Percentiles rank a stretch among this genome's conserved stretches.
These are phyloP conservation scores for Dianthus caryophyllus DNA, from an alignment of 148 eudicot genomes.

Conservation along the genomic window DNA sequence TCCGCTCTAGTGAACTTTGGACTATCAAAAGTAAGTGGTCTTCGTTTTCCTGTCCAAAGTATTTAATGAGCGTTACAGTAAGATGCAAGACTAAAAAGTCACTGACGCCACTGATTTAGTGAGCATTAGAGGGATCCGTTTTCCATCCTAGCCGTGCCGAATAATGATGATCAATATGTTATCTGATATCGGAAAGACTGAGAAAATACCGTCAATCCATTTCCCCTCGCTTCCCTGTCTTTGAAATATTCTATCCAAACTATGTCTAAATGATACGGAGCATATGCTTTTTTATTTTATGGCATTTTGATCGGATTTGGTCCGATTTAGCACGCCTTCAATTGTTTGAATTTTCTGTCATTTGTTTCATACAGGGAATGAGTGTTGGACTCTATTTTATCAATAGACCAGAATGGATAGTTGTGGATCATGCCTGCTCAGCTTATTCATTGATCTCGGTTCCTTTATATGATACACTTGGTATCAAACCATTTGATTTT, in stretches of 20 bases:
- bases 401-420: slow-evolving; percentile 90
- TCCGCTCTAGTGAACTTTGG: slow-evolving; percentile 76
- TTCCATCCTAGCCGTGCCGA: neutral
- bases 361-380: slow-evolving; percentile 57
- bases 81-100: too few relatives aligned
- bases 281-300: neutral
- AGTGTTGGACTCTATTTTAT: slow-evolving; percentile 83
- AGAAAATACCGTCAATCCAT: too few relatives aligned
- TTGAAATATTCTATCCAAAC: neutral
- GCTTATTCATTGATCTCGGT: slow-evolving; percentile 86
- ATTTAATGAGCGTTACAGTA: too few relatives aligned
- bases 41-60: neutral
- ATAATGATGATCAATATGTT: too few relatives aligned
- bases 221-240: neutral
- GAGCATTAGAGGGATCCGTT: neutral
- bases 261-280: too few relatives aligned
- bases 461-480: slow-evolving; percentile 91
- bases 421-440: slow-evolving; percentile 95
- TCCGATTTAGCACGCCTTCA: neutral
- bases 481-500: slow-evolving; percentile 30
- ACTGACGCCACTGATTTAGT: too few relatives aligned
- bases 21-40: slow-evolving; percentile 48
- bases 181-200: too few relatives aligned
- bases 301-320: slow-evolving; percentile 1
- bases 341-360: neutral